Base-by-base conservation (phyloP, 352 stramenopile species). In the Discostella stelligera region DNA sequence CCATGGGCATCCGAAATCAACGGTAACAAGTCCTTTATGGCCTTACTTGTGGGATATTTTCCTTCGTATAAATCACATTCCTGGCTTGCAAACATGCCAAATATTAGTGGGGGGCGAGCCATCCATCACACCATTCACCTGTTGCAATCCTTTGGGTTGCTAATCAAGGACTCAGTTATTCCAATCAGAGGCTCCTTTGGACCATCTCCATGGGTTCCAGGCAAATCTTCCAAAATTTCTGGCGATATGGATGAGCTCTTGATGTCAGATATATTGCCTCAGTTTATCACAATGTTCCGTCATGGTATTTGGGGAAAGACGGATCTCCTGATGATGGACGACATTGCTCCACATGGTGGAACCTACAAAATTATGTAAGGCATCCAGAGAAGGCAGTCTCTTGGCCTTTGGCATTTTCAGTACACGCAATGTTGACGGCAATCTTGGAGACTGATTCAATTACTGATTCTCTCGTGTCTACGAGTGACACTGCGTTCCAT, bases 91-190 rank as follows among this genome's bases (percentile, higher is more conserved):
- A 23, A 70, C 0, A 70, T 71, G 37, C 32, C 75, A 14, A 73
- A 44, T 37, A 82, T 88, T 52, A 77, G 77, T 27, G 61, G 66
- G 7, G 70, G 77, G 18, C 70, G 73, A 53, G 46, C 73, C 10
- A 86, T 88, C 61, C 55, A 72, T 32, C 68, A 79, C 27, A 88
- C 81, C 11, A 39, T 87, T n/a, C 71, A 77, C 20, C 39, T 85
- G 18, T 18, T 87, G 11, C 80, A 87, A 60, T 4, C 52, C 16
- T 83, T 85, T 74, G 53, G 66, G 11, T 48, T 20, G 8, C 48
- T 78, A 6, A 60, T 87, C 18, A n/a, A 66, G 18, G 59, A 20
- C 0, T 72, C 52, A 1, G 3, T 23, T 0, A 13, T 46, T 62
- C 18, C 44, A 14, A 20, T 49, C n/a, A 25, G 0, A 27, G 64